Conservation (phyloP, 164 flowering plant species). For the Cinnamomum micranthum region DNA sequence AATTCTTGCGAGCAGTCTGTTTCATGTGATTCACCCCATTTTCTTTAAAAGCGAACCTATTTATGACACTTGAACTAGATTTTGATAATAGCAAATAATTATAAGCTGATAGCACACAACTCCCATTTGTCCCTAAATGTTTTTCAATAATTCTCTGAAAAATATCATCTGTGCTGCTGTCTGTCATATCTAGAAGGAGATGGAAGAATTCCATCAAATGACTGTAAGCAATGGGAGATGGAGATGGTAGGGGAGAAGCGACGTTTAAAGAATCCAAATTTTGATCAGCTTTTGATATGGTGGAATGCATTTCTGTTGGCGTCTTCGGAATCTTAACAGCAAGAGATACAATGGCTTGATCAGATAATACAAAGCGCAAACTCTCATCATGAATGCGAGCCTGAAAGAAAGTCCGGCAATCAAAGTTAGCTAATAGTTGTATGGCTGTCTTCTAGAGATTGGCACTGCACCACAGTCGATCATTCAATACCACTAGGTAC, state of each 20-base stretch:
- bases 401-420: conserved; percentile 42
- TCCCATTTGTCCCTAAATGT: conserved; percentile 59
- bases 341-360: conserved; percentile 70
- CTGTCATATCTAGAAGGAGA: conserved; percentile 36
- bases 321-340: conserved; percentile 48
- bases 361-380: conserved; percentile 81
- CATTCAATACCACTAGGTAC: not conserved
- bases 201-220: conserved; percentile 53
- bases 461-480: not conserved
- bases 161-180: conserved; percentile 28
- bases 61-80: conserved; percentile 33
- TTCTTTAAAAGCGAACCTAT: conserved; percentile 32
- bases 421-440: not conserved
- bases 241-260: conserved; percentile 29
- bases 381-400: conserved; percentile 99
- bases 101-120: conserved; percentile 60
- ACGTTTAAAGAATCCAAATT: conserved; percentile 31
- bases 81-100: conserved; percentile 61
- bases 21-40: conserved; percentile 46
- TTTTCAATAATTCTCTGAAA: conserved; percentile 39
- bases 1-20: conserved; percentile 51
- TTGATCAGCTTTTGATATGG: conserved; percentile 54
- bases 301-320: conserved; percentile 37
- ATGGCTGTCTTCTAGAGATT: not conserved
- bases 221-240: conserved; percentile 64